Evolutionary conservation across 73 alveolate genomes (phyloP), one percentile per base, ranked within the genome.

Genomic region (Blepharisma stoltei): DNA sequence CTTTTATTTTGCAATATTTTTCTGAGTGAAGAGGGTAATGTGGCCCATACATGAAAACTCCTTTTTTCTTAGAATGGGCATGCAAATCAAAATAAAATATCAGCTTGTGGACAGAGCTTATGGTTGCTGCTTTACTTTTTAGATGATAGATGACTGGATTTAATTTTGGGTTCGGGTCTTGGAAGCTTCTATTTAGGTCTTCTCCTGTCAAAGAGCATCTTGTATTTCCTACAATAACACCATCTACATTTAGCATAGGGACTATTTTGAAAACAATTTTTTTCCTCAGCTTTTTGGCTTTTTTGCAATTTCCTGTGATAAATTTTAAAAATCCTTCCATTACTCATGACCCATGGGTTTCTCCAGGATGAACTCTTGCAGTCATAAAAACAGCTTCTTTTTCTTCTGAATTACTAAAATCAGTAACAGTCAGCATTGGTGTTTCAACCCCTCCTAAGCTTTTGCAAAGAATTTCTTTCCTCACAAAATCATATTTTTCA

Each of bases 301-400:
- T 88, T 6, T 89, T 88, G 14, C 92, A 71, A 66, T 86, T 68
- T 7, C 97, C 92, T 83, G 89, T 65, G 9, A 94, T 76, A 77
- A 89, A 92, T 38, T 92, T 95, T 6, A 92, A 88, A 48, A 86
- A 77, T 2, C 97, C 97, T 77, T 92, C 75, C 92, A 92, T 85
- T 89, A 92, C 85, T 69, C 85, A 92, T 37, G 93, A 81, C 11
- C 95, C 95, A 11, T 88, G 81, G 6, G 96, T 85, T 55, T 92
- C 98, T n/a, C 98, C 98, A 4, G 98, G 98, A 80, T 92, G 98
- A 6, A 86, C 90, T 81, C 98, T 82, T 0, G 94, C 84, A 8
- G 89, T 54, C 32, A 92, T 45, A n/a, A 89, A 91, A 1, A 92
- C 89, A 6, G 95, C 98, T 78, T 90, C 84, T 71, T 93, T 82